Percentiles rank a stretch among this genome's conserved stretches.
Evolutionary conservation across 169 alveolate species (phyloP).

Genomic region (Eimeria necatrix): DNA sequence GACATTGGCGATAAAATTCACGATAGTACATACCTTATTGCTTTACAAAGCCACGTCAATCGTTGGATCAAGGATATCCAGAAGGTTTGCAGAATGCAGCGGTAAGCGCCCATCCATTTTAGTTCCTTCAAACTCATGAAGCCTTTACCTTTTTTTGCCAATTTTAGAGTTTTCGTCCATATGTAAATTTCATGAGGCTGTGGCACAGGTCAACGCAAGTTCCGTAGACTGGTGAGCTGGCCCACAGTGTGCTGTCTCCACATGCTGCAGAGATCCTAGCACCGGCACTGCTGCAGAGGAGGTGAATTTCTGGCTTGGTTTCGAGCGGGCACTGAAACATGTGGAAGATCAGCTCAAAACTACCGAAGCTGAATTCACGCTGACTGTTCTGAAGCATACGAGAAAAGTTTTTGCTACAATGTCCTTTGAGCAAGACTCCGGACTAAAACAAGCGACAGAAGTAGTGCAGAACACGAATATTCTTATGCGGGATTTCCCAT

Average conservation of each 20-base stretch:
- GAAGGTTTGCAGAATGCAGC: conserved; percentile 87
- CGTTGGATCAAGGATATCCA: conserved; percentile 91
- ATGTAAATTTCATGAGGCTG: not conserved
- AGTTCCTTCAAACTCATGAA: not conserved
- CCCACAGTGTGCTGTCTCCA: not conserved
- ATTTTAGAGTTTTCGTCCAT: not conserved
- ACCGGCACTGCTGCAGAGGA: conserved; percentile 85
- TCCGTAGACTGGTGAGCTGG: not conserved
- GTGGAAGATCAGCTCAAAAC: conserved; percentile 82
- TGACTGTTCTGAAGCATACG: conserved; percentile 93
- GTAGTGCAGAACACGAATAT: conserved; percentile 93
- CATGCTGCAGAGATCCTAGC: conserved; percentile 76
- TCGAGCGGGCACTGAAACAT: conserved; percentile 82
- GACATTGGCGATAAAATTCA: conserved; percentile 84
- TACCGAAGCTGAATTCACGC: conserved; percentile 93
- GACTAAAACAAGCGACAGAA: conserved; percentile 94
- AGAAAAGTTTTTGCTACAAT: conserved; percentile 94
- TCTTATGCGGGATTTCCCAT: conserved; percentile 97
- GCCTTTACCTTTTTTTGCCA: not conserved
- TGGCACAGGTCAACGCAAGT: not conserved
- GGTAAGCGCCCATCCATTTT: conserved; percentile 47
- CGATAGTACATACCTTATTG: conserved; percentile 82
- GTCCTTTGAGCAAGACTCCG: conserved; percentile 97
- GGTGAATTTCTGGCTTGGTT: conserved; percentile 84
- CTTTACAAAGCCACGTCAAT: conserved; percentile 87